phyloP scores from a whole-genome alignment of 805 yeast species.

The Kluyveromyces nonfermentans region DNA sequence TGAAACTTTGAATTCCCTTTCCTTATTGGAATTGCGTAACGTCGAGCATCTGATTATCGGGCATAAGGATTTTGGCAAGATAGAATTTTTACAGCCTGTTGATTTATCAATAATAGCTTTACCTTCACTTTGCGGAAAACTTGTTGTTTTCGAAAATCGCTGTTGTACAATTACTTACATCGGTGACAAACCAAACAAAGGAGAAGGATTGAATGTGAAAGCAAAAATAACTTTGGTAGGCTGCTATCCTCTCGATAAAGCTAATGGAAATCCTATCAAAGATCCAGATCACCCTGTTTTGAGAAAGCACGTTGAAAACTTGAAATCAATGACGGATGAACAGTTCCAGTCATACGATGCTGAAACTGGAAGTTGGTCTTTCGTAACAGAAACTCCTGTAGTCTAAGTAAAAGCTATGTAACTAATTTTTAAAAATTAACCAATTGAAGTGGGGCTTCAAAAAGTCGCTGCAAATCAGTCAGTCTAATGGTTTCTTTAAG shows the following conservation, averaged over 20 bases:
- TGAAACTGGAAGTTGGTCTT: constrained; percentile 62
- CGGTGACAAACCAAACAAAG: constrained; percentile 44
- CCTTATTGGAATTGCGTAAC: constrained; percentile 53
- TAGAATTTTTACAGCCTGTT: constrained; percentile 72
- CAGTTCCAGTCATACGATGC: constrained; percentile 73
- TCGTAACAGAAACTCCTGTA: constrained; percentile 30
- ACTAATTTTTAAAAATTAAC: too few species aligned
- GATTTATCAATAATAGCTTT: constrained; percentile 64
- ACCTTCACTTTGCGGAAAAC: constrained; percentile 54
- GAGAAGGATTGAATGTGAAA: constrained; percentile 77
- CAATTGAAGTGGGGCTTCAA: too few species aligned
- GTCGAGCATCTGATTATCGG: constrained; percentile 69
- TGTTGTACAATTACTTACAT: constrained; percentile 45
- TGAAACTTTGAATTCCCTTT: constrained; percentile 47
- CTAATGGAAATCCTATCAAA: constrained; percentile 60
- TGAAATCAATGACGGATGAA: constrained; percentile 50
- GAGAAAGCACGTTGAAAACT: constrained; percentile 54
- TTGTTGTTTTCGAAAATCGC: constrained; percentile 52
- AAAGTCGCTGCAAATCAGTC: too few species aligned
- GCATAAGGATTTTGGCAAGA: constrained; percentile 58
- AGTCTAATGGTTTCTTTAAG: too few species aligned
- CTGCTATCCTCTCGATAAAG: constrained; percentile 71
- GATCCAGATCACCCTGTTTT: constrained; percentile 71
- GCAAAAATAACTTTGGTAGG: constrained; percentile 65
- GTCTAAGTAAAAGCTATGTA: not conserved